Percentiles rank a stretch among this genome's conserved stretches.
These are phyloP conservation scores for Tetrahymena elliotti DNA, from an alignment of 73 alveolate species.

Conservation along the genomic window DNA sequence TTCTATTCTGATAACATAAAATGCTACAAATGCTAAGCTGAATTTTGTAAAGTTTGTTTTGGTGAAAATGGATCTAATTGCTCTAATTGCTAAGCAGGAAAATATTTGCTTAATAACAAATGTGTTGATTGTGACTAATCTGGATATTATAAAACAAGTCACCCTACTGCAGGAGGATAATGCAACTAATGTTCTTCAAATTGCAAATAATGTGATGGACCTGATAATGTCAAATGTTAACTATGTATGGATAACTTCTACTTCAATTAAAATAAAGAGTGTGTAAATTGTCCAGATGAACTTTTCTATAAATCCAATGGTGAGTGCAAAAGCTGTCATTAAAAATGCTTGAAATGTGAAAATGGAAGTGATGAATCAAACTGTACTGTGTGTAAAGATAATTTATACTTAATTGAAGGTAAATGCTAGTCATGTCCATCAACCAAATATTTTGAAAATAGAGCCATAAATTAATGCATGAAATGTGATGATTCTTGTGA, in stretches of 20 bases:
- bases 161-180: neutral
- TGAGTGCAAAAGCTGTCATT: neutral
- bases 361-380: neutral
- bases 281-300: neutral
- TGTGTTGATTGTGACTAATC: neutral
- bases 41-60: neutral
- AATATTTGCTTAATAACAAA: neutral
- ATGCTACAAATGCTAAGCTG: neutral
- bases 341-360: neutral
- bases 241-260: neutral
- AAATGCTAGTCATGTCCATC: neutral
- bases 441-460: neutral
- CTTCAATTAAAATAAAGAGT: neutral
- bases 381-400: neutral
- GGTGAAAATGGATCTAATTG: neutral
- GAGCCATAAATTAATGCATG: neutral
- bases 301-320: neutral
- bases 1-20: neutral
- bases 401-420: neutral
- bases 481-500: neutral
- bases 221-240: neutral
- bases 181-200: neutral
- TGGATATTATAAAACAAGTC: neutral
- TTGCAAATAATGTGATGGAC: neutral
- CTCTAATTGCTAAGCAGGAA: neutral